Conservation (phyloP, 768 basidiomycete species). For the Suillus lakei region DNA sequence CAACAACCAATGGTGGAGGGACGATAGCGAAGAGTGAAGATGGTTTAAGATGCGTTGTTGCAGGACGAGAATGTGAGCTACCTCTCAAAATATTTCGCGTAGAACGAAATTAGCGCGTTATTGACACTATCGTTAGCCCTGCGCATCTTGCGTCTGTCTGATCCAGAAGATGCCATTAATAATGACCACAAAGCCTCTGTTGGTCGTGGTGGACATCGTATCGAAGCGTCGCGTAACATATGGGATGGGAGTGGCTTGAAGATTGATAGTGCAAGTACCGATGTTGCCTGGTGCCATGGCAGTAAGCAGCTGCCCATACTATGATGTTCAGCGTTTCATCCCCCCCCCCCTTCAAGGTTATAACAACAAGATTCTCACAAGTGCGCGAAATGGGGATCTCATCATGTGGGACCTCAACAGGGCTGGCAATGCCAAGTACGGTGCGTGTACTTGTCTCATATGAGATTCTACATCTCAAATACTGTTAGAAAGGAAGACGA, state of each 20-base stretch:
- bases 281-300: constrained; percentile 80
- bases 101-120: constrained; percentile 15
- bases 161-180: constrained; percentile 43
- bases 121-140: constrained; percentile 48
- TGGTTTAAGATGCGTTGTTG: constrained; percentile 67
- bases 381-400: constrained; percentile 80
- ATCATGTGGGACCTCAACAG: constrained; percentile 85
- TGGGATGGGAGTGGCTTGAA: constrained; percentile 83
- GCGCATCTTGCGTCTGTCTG: constrained; percentile 61
- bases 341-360: constrained; percentile 48
- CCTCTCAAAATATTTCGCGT: not conserved
- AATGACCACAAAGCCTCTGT: constrained; percentile 55
- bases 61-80: constrained; percentile 76
- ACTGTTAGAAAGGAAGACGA: constrained; percentile 63
- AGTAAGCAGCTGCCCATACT: constrained; percentile 41
- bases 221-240: constrained; percentile 76
- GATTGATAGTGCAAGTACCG: constrained; percentile 77
- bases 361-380: constrained; percentile 78
- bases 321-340: constrained; percentile 8
- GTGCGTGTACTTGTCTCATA: constrained; percentile 43
- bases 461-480: constrained; percentile 15
- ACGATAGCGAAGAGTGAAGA: constrained; percentile 72
- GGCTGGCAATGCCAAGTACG: constrained; percentile 68
- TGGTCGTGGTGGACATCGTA: constrained; percentile 65
- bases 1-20: constrained; percentile 65